phyloP scores from a whole-genome alignment of 768 basidiomycete species.

The Candolleomyces aberdarensis region DNA sequence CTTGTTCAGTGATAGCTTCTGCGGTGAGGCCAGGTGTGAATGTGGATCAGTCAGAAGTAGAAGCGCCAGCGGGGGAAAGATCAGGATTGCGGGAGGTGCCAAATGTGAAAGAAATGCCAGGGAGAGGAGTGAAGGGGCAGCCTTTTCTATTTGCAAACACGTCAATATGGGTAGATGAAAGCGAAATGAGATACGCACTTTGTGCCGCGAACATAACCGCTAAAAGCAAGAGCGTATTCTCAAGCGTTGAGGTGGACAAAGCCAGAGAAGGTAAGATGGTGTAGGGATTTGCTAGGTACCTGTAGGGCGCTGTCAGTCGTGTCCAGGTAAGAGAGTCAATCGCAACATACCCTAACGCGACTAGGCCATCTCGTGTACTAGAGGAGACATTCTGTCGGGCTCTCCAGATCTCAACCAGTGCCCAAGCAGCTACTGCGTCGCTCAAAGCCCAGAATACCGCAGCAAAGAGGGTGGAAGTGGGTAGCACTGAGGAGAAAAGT shows the following conservation, averaged over 20 bases:
- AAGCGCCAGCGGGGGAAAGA: constrained; percentile 65
- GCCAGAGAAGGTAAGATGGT: constrained; percentile 76
- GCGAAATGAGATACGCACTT: constrained; percentile 35
- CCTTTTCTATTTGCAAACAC: constrained; percentile 43
- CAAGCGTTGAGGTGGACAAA: constrained; percentile 77
- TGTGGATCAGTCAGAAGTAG: constrained; percentile 58
- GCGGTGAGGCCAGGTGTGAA: constrained; percentile 69
- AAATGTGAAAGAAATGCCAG: constrained; percentile 74
- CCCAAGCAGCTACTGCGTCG: constrained; percentile 68
- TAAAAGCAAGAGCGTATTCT: constrained; percentile 69
- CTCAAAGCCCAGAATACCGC: constrained; percentile 67
- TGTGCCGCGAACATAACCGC: constrained; percentile 67
- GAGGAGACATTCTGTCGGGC: constrained; percentile 49
- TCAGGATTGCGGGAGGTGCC: constrained; percentile 74
- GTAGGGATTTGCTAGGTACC: constrained; percentile 91
- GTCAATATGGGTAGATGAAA: neutral
- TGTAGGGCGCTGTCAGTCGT: constrained; percentile 26
- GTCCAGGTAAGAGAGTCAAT: neutral
- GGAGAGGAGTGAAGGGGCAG: constrained; percentile 54
- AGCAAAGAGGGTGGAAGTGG: constrained; percentile 43
- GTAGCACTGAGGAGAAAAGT: constrained; percentile 69
- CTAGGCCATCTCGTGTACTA: constrained; percentile 52
- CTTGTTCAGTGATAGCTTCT: constrained; percentile 28
- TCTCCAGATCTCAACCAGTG: constrained; percentile 66
- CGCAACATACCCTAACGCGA: constrained; percentile 63